Evolutionary conservation across 371 early-diverging fungal genomes (phyloP).

Genomic region (Rhizopus stolonifer): DNA sequence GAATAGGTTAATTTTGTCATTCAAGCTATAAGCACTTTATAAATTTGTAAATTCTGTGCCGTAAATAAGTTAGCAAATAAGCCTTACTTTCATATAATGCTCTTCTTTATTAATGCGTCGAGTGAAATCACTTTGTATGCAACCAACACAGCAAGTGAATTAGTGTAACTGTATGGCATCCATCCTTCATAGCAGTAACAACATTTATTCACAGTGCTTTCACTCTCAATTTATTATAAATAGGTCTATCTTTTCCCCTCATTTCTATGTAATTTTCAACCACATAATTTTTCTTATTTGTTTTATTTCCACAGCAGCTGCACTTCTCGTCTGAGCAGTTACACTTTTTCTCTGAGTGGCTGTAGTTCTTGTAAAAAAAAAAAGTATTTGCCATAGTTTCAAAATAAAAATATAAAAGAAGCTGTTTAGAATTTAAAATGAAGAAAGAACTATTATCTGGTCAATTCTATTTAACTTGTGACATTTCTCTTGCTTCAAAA

Average conservation of each 20-base stretch:
- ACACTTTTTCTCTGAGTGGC: no score
- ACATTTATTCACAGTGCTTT: constrained; percentile 6
- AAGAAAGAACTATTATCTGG: no score
- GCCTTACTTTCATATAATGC: constrained; percentile 10
- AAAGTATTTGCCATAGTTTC: no score
- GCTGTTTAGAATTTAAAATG: no score
- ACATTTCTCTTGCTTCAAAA: no score
- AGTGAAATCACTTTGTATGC: constrained; percentile 6
- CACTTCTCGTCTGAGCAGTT: no score
- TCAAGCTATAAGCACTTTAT: constrained; percentile 9
- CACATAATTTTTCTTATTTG: no score
- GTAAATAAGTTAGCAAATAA: constrained; percentile 6
- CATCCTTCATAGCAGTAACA: constrained; percentile 8
- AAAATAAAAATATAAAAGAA: no score
- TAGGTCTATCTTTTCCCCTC: background rate
- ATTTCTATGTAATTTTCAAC: no score
- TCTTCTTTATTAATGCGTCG: constrained; percentile 9
- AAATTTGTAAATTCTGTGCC: constrained; percentile 9
- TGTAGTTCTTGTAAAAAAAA: no score
- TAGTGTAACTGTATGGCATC: constrained; percentile 5
- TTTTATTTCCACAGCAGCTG: no score
- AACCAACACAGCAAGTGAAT: constrained; percentile 10
- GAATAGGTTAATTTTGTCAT: constrained; percentile 5
- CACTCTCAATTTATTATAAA: constrained; percentile 5
- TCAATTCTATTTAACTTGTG: no score